phyloP scores from a whole-genome alignment of 345 rosid genomes.

The Brassica incana region DNA sequence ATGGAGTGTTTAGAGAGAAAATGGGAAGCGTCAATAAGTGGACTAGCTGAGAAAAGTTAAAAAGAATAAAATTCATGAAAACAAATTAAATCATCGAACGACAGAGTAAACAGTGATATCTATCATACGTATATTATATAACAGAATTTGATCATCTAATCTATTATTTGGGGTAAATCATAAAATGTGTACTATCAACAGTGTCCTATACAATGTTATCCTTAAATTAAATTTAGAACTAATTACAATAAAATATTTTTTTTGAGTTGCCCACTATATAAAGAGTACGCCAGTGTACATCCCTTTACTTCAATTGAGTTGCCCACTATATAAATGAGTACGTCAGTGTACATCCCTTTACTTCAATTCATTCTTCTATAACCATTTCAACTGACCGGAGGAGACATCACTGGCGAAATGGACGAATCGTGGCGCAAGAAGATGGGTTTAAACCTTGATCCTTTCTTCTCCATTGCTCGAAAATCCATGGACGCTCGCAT shows the following conservation, averaged over 20 bases:
- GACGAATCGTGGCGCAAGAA: conserved; percentile 87
- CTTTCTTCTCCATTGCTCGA: conserved; percentile 49
- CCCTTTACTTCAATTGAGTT: background rate
- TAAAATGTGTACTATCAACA: background rate
- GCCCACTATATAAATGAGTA: conserved; percentile 26
- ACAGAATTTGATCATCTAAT: background rate
- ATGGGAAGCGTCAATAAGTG: too few relatives aligned
- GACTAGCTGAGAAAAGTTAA: too few relatives aligned
- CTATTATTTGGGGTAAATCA: background rate
- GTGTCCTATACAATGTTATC: background rate
- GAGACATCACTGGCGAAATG: conserved; percentile 43
- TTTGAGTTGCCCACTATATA: too few relatives aligned
- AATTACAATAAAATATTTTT: background rate
- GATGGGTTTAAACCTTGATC: conserved; percentile 55
- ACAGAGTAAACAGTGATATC: background rate
- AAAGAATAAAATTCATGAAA: too few relatives aligned
- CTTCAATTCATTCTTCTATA: background rate
- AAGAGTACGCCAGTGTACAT: too few relatives aligned
- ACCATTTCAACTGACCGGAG: background rate
- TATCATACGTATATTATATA: background rate
- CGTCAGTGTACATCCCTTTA: conserved; percentile 19
- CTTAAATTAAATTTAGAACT: conserved; percentile 1
- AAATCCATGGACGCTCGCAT: conserved; percentile 47
- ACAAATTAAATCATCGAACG: background rate
- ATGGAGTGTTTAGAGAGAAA: too few relatives aligned